Conservation (phyloP, 306 rosid species). For the Prinsepia uniflora region DNA sequence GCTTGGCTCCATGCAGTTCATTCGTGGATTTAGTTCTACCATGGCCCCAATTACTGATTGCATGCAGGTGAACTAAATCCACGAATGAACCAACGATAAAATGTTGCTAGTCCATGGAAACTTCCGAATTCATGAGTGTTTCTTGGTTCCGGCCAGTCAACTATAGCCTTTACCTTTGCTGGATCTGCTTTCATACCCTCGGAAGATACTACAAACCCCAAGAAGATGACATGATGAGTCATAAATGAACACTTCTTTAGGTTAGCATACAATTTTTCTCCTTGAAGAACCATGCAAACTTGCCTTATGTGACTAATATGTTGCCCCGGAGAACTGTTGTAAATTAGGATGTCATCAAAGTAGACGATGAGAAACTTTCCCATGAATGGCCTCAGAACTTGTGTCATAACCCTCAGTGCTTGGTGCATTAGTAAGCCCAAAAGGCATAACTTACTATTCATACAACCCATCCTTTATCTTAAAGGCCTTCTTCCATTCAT, state of each 20-base stretch:
- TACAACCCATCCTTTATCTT: not conserved
- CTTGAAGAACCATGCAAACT: too few relatives aligned
- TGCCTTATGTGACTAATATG: not conserved
- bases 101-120: too few relatives aligned
- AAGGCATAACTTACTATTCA: not conserved
- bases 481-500: not conserved
- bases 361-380: not conserved
- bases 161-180: too few relatives aligned
- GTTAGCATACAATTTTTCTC: too few relatives aligned
- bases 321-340: not conserved
- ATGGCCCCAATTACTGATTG: conserved; percentile 1
- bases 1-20: conserved; percentile 7
- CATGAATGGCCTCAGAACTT: not conserved
- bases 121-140: too few relatives aligned
- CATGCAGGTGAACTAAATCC: not conserved
- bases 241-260: too few relatives aligned
- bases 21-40: not conserved
- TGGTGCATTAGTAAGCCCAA: too few relatives aligned
- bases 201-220: too few relatives aligned
- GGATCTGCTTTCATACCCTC: too few relatives aligned
- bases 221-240: too few relatives aligned
- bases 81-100: not conserved
- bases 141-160: too few relatives aligned
- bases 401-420: not conserved
- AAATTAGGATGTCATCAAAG: not conserved